A percentile compares a stretch with the other conserved stretches of the same genome.
These are phyloP conservation scores for Orbilia blumenaviensis DNA, from an alignment of 2,329 filamentous ascomycete species.

Conservation along the genomic window DNA sequence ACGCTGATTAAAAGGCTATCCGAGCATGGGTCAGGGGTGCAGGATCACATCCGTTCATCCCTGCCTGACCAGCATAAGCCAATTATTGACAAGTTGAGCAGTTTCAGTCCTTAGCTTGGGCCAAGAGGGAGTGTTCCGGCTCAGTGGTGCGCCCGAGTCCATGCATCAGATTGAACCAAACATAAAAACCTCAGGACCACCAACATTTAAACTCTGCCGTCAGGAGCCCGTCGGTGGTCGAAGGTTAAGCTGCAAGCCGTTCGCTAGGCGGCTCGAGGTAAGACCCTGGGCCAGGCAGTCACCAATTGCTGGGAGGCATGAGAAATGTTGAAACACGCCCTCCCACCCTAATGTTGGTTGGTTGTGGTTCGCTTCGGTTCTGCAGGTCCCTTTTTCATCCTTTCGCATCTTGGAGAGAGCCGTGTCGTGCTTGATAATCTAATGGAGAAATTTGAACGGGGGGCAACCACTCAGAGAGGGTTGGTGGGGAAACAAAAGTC, in stretches of 20 bases:
- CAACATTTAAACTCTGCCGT: constrained; percentile 38
- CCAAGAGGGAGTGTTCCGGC: constrained; percentile 50
- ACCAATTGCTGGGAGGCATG: constrained; percentile 45
- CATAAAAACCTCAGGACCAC: constrained; percentile 46
- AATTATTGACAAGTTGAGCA: constrained; percentile 43
- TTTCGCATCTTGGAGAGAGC: constrained; percentile 20
- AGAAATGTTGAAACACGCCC: constrained; percentile 53
- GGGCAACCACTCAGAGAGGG: constrained; percentile 42
- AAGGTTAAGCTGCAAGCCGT: constrained; percentile 34
- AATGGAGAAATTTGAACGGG: constrained; percentile 51
- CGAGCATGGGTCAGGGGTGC: constrained; percentile 52
- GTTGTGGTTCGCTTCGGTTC: constrained; percentile 45
- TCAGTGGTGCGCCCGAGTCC: constrained; percentile 51
- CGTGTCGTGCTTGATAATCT: constrained; percentile 48
- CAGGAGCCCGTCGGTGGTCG: constrained; percentile 31
- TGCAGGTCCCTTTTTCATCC: constrained; percentile 45
- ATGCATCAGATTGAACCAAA: constrained; percentile 43
- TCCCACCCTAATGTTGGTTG: constrained; percentile 39
- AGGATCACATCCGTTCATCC: constrained; percentile 50
- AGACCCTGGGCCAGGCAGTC: constrained; percentile 49
- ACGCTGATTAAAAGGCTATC: constrained; percentile 54
- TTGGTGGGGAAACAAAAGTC: constrained; percentile 46
- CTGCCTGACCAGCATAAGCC: constrained; percentile 50
- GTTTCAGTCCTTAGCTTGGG: constrained; percentile 51
- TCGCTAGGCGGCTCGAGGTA: constrained; percentile 52